A percentile compares a stretch with the other conserved stretches of the same genome.
These are phyloP conservation scores for Trichoderma cornu-damae DNA, from an alignment of 2,329 filamentous ascomycete genomes.

Conservation along the genomic window DNA sequence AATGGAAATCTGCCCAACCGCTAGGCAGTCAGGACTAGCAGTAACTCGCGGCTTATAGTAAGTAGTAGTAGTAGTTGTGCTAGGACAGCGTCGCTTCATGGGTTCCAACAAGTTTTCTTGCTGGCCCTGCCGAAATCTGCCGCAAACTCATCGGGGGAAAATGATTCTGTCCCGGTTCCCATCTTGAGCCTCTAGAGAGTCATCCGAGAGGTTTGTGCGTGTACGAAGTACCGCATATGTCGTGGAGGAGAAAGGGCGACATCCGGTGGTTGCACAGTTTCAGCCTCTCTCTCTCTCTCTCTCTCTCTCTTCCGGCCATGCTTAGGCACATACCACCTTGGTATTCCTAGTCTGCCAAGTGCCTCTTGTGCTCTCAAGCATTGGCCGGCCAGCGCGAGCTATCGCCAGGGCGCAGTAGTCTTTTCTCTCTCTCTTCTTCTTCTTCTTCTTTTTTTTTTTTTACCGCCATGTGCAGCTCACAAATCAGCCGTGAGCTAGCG, in stretches of 20 bases:
- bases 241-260: neutral
- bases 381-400: neutral
- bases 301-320: no score
- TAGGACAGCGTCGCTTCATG: no score
- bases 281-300: no score
- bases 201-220: neutral
- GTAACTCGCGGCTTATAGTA: neutral
- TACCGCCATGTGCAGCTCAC: conserved; percentile 15
- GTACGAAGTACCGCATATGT: neutral
- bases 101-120: no score
- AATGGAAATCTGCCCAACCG: conserved; percentile 5
- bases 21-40: neutral
- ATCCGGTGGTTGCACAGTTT: no score
- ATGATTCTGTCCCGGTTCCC: neutral
- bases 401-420: neutral
- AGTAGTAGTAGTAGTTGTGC: no score
- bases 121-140: conserved; percentile 3
- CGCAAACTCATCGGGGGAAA: neutral
- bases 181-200: neutral
- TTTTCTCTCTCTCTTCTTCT: neutral
- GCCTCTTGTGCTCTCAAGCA: neutral
- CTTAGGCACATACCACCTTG: neutral
- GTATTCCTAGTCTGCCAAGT: neutral
- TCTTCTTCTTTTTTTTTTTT: neutral
- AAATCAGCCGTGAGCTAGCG: conserved; percentile 9